phyloP scores from a whole-genome alignment of 352 stramenopile genomes.

The Pythium phragmiticola region DNA sequence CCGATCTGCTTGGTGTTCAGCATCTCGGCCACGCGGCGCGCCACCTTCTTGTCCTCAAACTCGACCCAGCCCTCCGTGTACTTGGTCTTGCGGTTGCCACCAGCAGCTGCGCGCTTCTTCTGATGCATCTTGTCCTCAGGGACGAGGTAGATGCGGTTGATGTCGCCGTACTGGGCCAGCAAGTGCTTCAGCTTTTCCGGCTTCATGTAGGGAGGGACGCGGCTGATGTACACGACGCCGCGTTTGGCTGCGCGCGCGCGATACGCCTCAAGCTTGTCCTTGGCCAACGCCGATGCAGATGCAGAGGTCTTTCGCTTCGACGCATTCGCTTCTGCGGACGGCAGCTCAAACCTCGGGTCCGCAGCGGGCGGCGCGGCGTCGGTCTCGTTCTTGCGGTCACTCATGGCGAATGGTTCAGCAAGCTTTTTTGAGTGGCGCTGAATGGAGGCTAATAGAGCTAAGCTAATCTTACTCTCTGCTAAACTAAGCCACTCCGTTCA shows the following conservation, averaged over 20 bases:
- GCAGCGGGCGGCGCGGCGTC: background rate
- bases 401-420: conserved; percentile 7
- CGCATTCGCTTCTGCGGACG: background rate
- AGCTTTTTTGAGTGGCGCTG: conserved; percentile 12
- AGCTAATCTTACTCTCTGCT: background rate
- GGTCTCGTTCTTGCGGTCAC: conserved; percentile 5
- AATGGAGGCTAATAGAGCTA: conserved; percentile 1
- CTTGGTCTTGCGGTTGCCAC: conserved; percentile 86
- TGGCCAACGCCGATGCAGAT: conserved; percentile 10
- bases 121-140: conserved; percentile 93
- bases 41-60: conserved; percentile 96
- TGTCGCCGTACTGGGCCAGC: conserved; percentile 89
- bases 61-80: conserved; percentile 99
- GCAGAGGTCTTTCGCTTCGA: conserved; percentile 23
- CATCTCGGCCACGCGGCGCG: conserved; percentile 90
- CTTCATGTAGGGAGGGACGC: conserved; percentile 96
- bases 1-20: conserved; percentile 94
- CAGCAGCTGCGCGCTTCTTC: conserved; percentile 87
- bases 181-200: conserved; percentile 94
- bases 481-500: conserved; percentile 2
- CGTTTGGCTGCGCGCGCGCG: conserved; percentile 25
- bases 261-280: conserved; percentile 28
- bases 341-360: conserved; percentile 9
- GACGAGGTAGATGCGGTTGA: conserved; percentile 96
- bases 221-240: conserved; percentile 91